Base-by-base conservation (phyloP, 768 basidiomycete species). In the Rossbeevera mucosa region DNA sequence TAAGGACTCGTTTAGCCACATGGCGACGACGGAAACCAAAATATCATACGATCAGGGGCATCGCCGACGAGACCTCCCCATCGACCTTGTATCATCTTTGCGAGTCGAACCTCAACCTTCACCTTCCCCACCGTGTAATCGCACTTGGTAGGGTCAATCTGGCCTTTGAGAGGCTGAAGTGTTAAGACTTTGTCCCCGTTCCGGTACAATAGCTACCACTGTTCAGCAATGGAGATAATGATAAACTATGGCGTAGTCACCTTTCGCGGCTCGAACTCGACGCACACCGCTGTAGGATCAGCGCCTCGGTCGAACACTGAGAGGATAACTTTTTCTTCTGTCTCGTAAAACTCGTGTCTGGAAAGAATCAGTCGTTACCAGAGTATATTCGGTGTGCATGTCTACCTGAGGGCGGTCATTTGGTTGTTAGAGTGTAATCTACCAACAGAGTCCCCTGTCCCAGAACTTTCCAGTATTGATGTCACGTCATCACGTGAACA, bases 341-440 rank as follows among this genome's bases (percentile, higher is more conserved):
- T 87, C 71, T 93, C 91, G 69, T 92, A 93, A 68, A 87, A 93
- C 67, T 91, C 89, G 72, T 92, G 83, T 68, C 89, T 91, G 25
- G 31, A 25, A 21, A 38, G 47, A 40, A 44, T 58, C 11, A 48
- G 50, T 16, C 8, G 13, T 33, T 2, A 3, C 20, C n/a, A n/a
- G 24, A 20, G 29, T 28, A 12, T 7, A 16, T 3, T 12, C 18
- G 2, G 5, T 33, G 26, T 16, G n/a, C 26, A 14, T 22, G 11
- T 61, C 20, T 60, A 68, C 69, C 69, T 68, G 28, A 57, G 54
- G 24, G 65, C 46, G 41, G 59, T 22, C 71, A 71, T 72, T 44
- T 41, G 24, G 24, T 8, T 31, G 24, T 16, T 54, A 18, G 33
- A 36, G 26, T 51, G 36, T 29, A 24, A 24, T n/a, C 12, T 8